phyloP scores from a whole-genome alignment of 2,329 filamentous ascomycete species.

The Apiospora phragmitis region DNA sequence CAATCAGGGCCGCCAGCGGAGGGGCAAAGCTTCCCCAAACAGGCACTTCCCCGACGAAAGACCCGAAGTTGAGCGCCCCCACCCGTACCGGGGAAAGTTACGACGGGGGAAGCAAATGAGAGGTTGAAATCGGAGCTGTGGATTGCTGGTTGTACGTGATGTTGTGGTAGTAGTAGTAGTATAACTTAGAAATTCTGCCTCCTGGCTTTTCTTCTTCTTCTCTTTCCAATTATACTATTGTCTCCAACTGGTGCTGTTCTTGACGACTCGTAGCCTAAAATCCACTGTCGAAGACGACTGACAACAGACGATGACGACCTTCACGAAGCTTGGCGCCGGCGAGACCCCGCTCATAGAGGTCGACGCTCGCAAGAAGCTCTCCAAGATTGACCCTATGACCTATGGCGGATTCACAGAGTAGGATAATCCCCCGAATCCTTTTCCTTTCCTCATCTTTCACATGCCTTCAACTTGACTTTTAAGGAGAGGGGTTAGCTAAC shows the following conservation, averaged over 20 bases:
- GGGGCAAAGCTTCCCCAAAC: conserved; percentile 3
- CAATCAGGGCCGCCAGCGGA: conserved; percentile 7
- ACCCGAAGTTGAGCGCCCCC: conserved; percentile 1
- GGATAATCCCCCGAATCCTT: not conserved
- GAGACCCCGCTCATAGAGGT: conserved; percentile 66
- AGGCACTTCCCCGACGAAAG: conserved; percentile 1
- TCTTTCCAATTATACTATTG: not conserved
- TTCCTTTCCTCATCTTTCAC: not conserved
- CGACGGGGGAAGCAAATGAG: not conserved
- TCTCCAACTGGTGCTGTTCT: not conserved
- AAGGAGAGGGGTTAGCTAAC: not conserved
- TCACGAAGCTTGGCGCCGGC: conserved; percentile 64
- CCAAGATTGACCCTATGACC: conserved; percentile 76
- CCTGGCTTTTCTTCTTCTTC: not conserved
- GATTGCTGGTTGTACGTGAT: not conserved
- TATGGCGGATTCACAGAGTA: conserved; percentile 86
- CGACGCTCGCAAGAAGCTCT: conserved; percentile 63
- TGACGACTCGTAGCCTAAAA: not conserved
- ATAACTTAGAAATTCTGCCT: not conserved
- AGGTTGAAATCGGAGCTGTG: not conserved
- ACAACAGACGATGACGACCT: conserved; percentile 63
- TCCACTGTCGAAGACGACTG: not conserved
- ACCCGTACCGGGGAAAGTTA: conserved; percentile 3
- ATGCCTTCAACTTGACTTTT: not conserved
- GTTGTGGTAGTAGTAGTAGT: not conserved